Base-by-base conservation (phyloP, 202 grass and related monocot genomes). In the Carex sylvatica region DNA sequence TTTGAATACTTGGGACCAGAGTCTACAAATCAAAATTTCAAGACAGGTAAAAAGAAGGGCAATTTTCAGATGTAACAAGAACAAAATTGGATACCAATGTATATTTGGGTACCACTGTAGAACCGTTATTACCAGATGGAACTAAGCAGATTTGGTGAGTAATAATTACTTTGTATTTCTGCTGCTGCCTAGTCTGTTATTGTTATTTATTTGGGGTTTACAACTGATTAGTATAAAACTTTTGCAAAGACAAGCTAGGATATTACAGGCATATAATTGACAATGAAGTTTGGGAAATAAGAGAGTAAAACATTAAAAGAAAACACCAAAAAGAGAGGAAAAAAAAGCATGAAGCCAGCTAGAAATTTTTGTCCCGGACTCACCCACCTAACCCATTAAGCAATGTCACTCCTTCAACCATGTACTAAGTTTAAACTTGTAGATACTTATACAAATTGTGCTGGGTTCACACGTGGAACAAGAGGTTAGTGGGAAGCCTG, bases 1-100 rank as follows among this genome's bases (percentile, higher is more conserved):
- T 84, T 88, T 90, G 87, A 24, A 56, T 49, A 78, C 93, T 88
- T 11, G 86, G 86, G 28, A 88, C 56, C 89, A 99, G 78, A 65
- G 88, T 66, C 96, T 99, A 86, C 49, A 79, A 30, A 92, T 69
- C 0, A 81, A 66, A 65, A 51, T 52, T 64, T 65, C 3, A 66
- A 65, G 61, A 26, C 12, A 38, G 35, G 30, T 20, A 18, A 77
- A 33, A 59, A 77, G 15, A 59, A 59, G 15, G 26, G 9, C 33
- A 77, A 58, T 58, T 4, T 36, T 35, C 18, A 36, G 30, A 19
- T 28, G 30, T 74, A 54, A 74, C 52, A 53, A 26, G 19, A 59
- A 76, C n/a, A 18, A n/a, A 8, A 58, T 56, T 3, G 51, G 31
- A 26, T 56, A 56, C 51, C 6, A 4, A 77, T 11, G 1, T 20